Evolutionary conservation across 164 flowering plant genomes (phyloP).

Genomic region (Warburgia ugandensis): DNA sequence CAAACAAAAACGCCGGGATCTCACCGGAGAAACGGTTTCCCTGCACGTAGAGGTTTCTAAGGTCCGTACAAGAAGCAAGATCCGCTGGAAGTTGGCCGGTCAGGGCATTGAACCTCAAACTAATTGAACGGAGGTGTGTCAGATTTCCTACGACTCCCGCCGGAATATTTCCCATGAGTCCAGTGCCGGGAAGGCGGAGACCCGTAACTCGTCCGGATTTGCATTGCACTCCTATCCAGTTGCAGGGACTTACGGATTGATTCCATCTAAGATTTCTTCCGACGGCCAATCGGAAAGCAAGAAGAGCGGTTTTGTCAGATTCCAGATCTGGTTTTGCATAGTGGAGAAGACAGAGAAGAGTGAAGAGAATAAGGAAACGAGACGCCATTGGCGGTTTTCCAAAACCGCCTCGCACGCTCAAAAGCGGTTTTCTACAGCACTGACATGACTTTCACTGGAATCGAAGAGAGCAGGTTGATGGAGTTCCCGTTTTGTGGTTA

Average conservation of each 20-base stretch:
- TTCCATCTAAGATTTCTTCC: conserved; percentile 61
- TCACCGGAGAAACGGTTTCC: conserved; percentile 59
- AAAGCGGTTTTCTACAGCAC: no score
- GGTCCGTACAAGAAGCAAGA: conserved; percentile 35
- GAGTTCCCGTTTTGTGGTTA: no score
- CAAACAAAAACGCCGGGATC: conserved; percentile 44
- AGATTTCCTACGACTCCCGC: conserved; percentile 44
- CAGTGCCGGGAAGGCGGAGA: conserved; percentile 61
- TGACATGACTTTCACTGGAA: no score
- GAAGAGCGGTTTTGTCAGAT: conserved; percentile 49
- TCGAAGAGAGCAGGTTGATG: no score
- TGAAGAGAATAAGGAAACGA: conserved; percentile 9
- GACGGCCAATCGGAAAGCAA: conserved; percentile 52
- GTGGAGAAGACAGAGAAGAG: conserved; percentile 9
- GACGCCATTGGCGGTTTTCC: conserved; percentile 13
- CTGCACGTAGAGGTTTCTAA: conserved; percentile 62
- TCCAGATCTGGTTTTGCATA: conserved; percentile 37
- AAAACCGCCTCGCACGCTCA: no score
- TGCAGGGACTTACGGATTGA: conserved; percentile 29
- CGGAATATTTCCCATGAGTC: conserved; percentile 55
- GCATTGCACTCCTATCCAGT: conserved; percentile 61
- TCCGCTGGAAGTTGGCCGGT: conserved; percentile 61
- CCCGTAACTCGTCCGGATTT: conserved; percentile 33
- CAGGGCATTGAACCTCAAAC: conserved; percentile 63
- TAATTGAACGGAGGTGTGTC: conserved; percentile 46